Conservation (phyloP, 2,329 filamentous ascomycete species). For the Colletotrichum trifolii region DNA sequence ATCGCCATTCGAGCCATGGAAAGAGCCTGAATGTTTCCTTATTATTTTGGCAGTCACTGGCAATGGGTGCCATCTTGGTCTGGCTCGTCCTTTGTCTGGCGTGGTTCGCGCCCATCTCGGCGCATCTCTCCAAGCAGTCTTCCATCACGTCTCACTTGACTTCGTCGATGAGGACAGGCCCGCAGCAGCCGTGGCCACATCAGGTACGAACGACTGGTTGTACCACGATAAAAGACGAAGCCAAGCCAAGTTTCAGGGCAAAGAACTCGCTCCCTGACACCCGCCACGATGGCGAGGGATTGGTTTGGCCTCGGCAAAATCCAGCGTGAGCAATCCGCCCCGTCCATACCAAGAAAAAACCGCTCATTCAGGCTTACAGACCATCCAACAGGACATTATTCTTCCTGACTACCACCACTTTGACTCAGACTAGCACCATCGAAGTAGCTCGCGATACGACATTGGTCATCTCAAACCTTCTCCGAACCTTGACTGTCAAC, state of each 20-base stretch:
- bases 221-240: too few relatives aligned
- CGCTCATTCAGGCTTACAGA: neutral
- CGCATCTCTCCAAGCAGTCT: neutral
- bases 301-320: slow-evolving; percentile 10
- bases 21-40: neutral
- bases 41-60: too few relatives aligned
- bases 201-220: too few relatives aligned
- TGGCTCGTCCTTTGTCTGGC: slow-evolving; percentile 1
- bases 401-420: slow-evolving; percentile 20
- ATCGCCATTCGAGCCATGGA: neutral
- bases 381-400: neutral
- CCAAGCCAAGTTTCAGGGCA: too few relatives aligned
- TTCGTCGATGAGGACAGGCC: too few relatives aligned
- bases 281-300: slow-evolving; percentile 1
- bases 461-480: slow-evolving; percentile 37
- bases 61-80: slow-evolving; percentile 6
- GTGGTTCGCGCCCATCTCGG: neutral
- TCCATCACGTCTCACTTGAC: too few relatives aligned
- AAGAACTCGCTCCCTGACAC: too few relatives aligned
- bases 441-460: slow-evolving; percentile 36
- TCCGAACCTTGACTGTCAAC: slow-evolving; percentile 41
- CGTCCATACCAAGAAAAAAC: neutral
- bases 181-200: too few relatives aligned
- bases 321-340: slow-evolving; percentile 2
- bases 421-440: slow-evolving; percentile 37